Percentiles rank a stretch among this genome's conserved stretches.
phyloP scores from a whole-genome alignment of 2,329 filamentous ascomycete species.

The Escovopsis sp. region DNA sequence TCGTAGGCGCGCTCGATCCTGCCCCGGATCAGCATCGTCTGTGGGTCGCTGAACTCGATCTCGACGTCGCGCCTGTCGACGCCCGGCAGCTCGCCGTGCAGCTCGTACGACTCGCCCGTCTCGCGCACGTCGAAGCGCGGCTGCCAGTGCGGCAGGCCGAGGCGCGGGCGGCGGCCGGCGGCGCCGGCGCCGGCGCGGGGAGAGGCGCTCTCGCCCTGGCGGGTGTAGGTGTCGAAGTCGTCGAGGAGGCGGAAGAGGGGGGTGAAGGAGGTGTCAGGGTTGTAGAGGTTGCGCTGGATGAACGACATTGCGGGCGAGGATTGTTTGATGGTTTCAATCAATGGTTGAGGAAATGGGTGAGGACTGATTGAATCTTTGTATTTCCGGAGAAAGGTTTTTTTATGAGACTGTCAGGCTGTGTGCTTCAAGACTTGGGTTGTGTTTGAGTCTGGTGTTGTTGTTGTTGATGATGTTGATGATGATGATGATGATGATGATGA shows the following conservation, averaged over 20 bases:
- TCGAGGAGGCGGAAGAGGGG: constrained; percentile 45
- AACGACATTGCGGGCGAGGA: constrained; percentile 32
- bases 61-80: constrained; percentile 54
- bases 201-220: constrained; percentile 11
- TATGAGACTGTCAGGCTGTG: too few relatives aligned
- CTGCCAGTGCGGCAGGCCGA: constrained; percentile 34
- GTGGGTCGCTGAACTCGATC: constrained; percentile 60
- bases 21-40: constrained; percentile 54
- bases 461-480: too few relatives aligned
- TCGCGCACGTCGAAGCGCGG: constrained; percentile 64
- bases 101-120: constrained; percentile 48
- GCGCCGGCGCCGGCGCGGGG: constrained; percentile 6
- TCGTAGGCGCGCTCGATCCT: constrained; percentile 44
- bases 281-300: constrained; percentile 32
- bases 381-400: too few relatives aligned
- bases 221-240: constrained; percentile 35
- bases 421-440: too few relatives aligned
- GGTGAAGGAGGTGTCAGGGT: constrained; percentile 29
- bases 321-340: not conserved
- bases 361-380: not conserved
- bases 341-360: not conserved
- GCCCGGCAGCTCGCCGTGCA: constrained; percentile 63
- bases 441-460: too few relatives aligned
- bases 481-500: too few relatives aligned
- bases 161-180: constrained; percentile 32